Evolutionary conservation across 1,284 basidiomycete species (phyloP), one percentile per base, ranked within the genome.

Genomic region (Tranzscheliella williamsii): DNA sequence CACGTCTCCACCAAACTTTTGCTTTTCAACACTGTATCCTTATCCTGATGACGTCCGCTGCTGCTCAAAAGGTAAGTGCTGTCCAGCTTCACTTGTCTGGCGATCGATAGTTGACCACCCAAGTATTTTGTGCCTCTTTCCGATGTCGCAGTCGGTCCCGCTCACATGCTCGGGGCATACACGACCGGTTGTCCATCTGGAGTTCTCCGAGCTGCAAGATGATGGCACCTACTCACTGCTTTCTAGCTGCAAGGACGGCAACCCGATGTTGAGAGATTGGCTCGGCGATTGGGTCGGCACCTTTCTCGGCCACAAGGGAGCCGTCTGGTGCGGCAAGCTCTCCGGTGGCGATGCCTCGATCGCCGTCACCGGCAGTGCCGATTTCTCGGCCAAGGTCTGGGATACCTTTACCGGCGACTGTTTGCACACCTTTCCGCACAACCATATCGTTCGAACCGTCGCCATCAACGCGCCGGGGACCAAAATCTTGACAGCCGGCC

Each of bases 301-400:
- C 5, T 98, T 99, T 79, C 83, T 96, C 15, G 93, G 83, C 80
- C 94, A 99, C 82, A 99, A 98, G 79, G 94, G 94, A 55, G 95
- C 95, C 5, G 95, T 98, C 5, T 99, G 95, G 94, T 87, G 88
- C 52, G 89, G 90, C 42, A 95, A 96, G 79, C 85, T 98, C 50
- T 91, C 89, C n/a, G 87, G 32, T 85, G 70, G 68, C 1, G 78
- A 79, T 22, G 79, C 75, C 0, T 57, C 90, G 17, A 84, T 86
- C 68, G 95, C 94, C 9, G 91, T 88, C 9, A 90, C 93, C 0
- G 95, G 90, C 24, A 92, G 89, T 78, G 94, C 94, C 31, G 95
- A 99, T 81, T 99, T 98, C 76, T 91, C 91, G 37, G 94, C 94
- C 51, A 97, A 97, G 82, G 85, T 98, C 51, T 99, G 95, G 95